phyloP scores from a whole-genome alignment of 148 eudicot genomes.

The Salicornia ramosissima region DNA sequence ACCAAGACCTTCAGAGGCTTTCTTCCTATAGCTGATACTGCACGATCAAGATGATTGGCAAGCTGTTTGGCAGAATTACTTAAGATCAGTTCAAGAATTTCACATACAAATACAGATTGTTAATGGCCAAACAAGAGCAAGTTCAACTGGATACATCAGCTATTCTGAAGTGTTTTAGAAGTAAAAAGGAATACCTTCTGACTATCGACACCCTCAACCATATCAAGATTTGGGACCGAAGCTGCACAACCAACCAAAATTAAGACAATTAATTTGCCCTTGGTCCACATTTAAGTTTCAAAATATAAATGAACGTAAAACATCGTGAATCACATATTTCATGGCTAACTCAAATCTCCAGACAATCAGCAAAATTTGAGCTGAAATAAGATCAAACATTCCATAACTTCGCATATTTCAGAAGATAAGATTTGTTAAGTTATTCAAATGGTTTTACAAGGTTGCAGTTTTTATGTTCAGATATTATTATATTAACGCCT shows the following conservation, averaged over 20 bases:
- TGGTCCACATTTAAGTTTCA: too few relatives aligned
- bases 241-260: conserved; percentile 44
- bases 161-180: neutral
- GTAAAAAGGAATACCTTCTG: conserved; percentile 49
- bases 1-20: conserved; percentile 79
- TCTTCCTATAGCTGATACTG: conserved; percentile 62
- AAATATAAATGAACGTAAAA: too few relatives aligned
- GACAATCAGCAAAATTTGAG: neutral
- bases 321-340: too few relatives aligned
- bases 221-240: conserved; percentile 82
- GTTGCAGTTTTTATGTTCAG: neutral
- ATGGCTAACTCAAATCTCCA: too few relatives aligned
- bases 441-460: neutral
- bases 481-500: too few relatives aligned
- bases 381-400: neutral
- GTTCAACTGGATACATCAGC: conserved; percentile 3
- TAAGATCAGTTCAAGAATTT: conserved; percentile 10
- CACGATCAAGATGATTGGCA: conserved; percentile 88
- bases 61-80: conserved; percentile 38
- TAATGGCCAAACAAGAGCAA: neutral
- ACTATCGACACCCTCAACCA: conserved; percentile 89
- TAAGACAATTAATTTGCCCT: neutral
- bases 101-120: neutral
- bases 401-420: neutral
- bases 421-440: neutral